phyloP scores from a whole-genome alignment of 164 flowering plant genomes.

The Protea cynaroides region DNA sequence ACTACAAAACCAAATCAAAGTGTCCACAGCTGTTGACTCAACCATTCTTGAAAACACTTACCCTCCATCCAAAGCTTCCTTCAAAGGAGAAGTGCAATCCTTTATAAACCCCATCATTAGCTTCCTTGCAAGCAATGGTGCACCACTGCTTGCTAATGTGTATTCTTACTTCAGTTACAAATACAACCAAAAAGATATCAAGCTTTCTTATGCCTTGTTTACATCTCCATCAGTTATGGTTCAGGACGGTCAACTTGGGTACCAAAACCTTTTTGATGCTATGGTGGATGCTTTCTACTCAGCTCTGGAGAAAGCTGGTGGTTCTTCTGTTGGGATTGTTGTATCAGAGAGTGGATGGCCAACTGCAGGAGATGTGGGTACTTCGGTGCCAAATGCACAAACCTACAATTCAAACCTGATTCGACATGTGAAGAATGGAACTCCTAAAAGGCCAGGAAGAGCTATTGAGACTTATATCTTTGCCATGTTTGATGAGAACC shows the following conservation, averaged over 20 bases:
- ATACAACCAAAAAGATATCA: conserved; percentile 1
- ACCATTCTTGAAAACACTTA: conserved; percentile 14
- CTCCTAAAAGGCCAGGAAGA: conserved; percentile 11
- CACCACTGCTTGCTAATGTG: conserved; percentile 34
- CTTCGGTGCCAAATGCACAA: conserved; percentile 13
- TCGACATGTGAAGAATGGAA: conserved; percentile 10
- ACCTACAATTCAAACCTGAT: conserved; percentile 20
- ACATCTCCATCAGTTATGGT: conserved; percentile 14
- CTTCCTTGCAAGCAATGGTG: conserved; percentile 15
- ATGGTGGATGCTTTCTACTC: conserved; percentile 24
- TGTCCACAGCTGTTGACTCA: conserved; percentile 23
- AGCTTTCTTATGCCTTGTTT: conserved; percentile 33
- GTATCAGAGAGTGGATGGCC: conserved; percentile 16
- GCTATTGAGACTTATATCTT: conserved; percentile 14
- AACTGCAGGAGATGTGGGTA: conserved; percentile 8
- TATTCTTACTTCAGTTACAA: conserved; percentile 29
- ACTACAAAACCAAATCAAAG: conserved; percentile 29
- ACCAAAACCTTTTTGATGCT: conserved; percentile 34
- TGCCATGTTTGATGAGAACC: conserved; percentile 16
- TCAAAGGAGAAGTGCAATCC: neutral
- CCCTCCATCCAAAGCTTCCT: conserved; percentile 32
- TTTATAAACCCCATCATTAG: conserved; percentile 19
- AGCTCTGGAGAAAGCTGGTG: conserved; percentile 19
- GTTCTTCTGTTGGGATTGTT: conserved; percentile 8
- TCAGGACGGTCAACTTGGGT: conserved; percentile 16